Conservation (phyloP, 768 basidiomycete species). For the Cyclocybe cylindracea region DNA sequence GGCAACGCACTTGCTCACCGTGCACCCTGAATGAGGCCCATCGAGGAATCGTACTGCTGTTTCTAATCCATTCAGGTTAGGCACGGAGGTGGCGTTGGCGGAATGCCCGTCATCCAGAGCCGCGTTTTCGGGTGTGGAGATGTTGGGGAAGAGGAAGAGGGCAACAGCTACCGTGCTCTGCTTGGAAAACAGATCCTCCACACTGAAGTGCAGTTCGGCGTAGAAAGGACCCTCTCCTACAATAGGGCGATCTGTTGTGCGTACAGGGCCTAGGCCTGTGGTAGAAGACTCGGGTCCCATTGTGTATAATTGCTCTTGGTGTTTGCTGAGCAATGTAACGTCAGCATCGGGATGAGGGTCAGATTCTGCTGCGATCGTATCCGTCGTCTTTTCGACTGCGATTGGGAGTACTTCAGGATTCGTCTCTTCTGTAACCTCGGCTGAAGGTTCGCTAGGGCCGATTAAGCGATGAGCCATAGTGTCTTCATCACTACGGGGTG, state of each 20-base stretch:
- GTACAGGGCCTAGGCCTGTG: background rate
- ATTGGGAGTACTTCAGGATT: too few species aligned
- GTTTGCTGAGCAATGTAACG: background rate
- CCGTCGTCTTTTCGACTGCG: too few species aligned
- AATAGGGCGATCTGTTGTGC: background rate
- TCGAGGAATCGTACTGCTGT: conserved; percentile 22
- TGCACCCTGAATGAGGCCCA: conserved; percentile 19
- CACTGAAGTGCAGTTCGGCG: background rate
- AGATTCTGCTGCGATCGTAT: too few species aligned
- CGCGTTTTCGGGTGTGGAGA: too few species aligned
- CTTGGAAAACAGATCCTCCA: background rate
- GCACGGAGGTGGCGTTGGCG: background rate
- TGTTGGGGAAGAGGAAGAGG: background rate
- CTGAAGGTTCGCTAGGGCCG: background rate
- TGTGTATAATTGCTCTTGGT: too few species aligned
- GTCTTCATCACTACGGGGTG: background rate
- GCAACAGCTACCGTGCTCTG: background rate
- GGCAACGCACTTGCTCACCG: conserved; percentile 13
- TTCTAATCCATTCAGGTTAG: conserved; percentile 2
- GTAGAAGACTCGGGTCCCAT: too few species aligned
- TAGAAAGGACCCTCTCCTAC: background rate
- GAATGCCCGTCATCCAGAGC: background rate
- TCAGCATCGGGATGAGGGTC: background rate
- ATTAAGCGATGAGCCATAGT: background rate
- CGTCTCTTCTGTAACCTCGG: too few species aligned